Conservation (phyloP, 306 rosid genomes). For the Vigna nakashimae region DNA sequence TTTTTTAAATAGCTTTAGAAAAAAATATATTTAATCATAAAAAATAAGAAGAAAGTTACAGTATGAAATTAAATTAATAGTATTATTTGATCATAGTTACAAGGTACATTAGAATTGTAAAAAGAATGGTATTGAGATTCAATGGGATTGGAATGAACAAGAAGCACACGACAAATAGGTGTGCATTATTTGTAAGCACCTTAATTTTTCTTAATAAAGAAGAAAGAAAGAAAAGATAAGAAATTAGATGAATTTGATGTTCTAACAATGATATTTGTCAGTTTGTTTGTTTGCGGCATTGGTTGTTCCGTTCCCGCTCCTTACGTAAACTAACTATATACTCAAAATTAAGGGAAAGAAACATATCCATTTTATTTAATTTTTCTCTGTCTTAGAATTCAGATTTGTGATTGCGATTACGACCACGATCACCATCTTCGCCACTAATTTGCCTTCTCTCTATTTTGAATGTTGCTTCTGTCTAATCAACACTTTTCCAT, state of each 20-base stretch:
- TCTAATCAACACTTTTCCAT: constrained; percentile 1
- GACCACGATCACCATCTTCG: background rate
- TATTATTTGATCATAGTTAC: background rate
- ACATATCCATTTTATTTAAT: background rate
- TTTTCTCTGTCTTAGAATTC: background rate
- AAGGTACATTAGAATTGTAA: background rate
- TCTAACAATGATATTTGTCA: background rate
- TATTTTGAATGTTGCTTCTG: background rate
- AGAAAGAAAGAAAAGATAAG: background rate
- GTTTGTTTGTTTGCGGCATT: constrained; percentile 28
- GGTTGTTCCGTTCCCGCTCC: constrained; percentile 44
- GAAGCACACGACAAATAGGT: background rate
- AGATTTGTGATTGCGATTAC: background rate
- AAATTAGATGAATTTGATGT: background rate
- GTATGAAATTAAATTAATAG: background rate
- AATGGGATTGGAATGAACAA: background rate
- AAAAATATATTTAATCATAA: too few species aligned
- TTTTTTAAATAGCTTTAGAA: too few species aligned
- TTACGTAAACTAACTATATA: constrained; percentile 30
- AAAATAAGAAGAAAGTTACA: background rate
- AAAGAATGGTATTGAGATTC: background rate
- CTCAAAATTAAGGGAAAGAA: constrained; percentile 15
- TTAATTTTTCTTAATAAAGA: background rate
- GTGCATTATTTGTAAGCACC: background rate
- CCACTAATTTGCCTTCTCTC: constrained; percentile 3